Evolutionary conservation across 306 rosid genomes (phyloP), one percentile per base, ranked within the genome.

Genomic region (Casuarina cunninghamiana): DNA sequence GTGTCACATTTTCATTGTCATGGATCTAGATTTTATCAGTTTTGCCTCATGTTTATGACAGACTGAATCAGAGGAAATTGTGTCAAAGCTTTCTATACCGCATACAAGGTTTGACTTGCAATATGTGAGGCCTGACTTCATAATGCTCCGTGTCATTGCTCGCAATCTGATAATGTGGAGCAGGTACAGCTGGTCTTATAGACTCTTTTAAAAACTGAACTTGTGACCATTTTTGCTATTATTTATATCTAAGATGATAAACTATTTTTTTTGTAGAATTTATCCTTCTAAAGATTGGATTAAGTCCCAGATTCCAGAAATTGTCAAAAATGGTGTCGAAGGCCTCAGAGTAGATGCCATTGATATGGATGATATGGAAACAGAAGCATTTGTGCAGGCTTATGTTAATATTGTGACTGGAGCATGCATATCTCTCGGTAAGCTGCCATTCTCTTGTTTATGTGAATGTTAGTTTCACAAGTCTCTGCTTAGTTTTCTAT

Each of bases 121-220:
- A 88, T 92, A 89, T 86, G 98, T 94, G 83, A 87, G 98, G 80
- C 98, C 98, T 71, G 98, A 94, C 88, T 94, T 94, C 83, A 92
- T 94, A 72, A 90, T 94, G 98, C 97, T 94, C 65, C 94, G 97
- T 3, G 95, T 94, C 87, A 89, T 94, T 83, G 97, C 97, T 78
- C 93, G 90, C 78, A 94, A 89, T 90, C 82, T 94, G 85, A 90
- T 92, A 81, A 92, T 94, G 97, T 94, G 97, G 98, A 88, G 91
- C 92, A 92, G 98, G 98, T 94, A 87, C 77, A 71, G 63, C 69
- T 42, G 60, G 77, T 67, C 66, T 74, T 63, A 48, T 53, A 73
- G 46, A 53, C 83, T 53, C 63, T 69, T 86, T 60, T 75, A 44
- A 41, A 39, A 69, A 38, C 48, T 80, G 82, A 55, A 69, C 51